Conservation (phyloP, 164 flowering plant species). For the Stephania yunnanensis region DNA sequence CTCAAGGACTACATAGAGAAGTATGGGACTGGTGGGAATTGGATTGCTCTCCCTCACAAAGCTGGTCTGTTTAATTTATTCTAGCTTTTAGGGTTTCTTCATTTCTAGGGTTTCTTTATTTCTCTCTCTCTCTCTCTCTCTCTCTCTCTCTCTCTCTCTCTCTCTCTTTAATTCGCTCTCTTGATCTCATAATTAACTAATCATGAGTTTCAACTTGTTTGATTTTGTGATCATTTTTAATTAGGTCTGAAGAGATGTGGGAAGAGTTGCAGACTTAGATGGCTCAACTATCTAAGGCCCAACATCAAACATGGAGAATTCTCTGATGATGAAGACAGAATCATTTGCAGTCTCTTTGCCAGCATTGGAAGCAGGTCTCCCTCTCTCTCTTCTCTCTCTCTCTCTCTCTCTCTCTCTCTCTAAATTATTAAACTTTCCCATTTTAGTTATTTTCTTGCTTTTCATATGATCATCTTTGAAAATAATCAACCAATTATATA, state of each 20-base stretch:
- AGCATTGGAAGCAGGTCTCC: slow-evolving; percentile 55
- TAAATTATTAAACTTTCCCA: background rate
- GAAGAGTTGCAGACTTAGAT: slow-evolving; percentile 76
- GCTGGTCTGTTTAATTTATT: slow-evolving; percentile 33
- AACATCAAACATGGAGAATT: slow-evolving; percentile 78
- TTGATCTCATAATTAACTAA: background rate
- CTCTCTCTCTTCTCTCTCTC: background rate
- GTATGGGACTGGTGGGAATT: slow-evolving; percentile 63
- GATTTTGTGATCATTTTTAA: background rate
- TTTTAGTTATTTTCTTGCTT: too few species aligned
- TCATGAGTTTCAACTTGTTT: background rate
- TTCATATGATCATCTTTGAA: background rate
- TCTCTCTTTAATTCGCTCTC: too few species aligned
- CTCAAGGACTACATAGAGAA: slow-evolving; percentile 60
- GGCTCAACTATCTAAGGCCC: slow-evolving; percentile 83
- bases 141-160: too few species aligned
- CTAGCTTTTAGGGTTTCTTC: too few species aligned
- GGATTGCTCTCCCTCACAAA: slow-evolving; percentile 74
- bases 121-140: too few species aligned
- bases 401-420: background rate
- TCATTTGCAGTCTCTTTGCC: slow-evolving; percentile 60
- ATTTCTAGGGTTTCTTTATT: too few species aligned
- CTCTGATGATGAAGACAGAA: slow-evolving; percentile 70
- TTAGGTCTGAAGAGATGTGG: slow-evolving; percentile 53
- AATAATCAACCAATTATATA: background rate